These are phyloP conservation scores for Zoysia japonica DNA, from an alignment of 176 grass and related monocot species.

Conservation along the genomic window DNA sequence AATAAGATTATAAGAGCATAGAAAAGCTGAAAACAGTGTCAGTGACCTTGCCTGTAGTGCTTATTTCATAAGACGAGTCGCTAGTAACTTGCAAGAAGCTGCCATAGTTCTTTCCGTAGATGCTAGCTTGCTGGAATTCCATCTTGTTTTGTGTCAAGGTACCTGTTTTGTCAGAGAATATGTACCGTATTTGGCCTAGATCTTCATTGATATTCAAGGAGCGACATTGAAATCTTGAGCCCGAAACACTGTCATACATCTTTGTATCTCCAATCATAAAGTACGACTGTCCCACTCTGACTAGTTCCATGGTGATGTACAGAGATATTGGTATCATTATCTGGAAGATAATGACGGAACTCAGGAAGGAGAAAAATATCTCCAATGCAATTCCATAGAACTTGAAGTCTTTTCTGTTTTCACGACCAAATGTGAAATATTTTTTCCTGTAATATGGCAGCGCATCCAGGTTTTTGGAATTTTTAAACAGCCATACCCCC, in stretches of 20 bases:
- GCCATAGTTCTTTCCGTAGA: slow-evolving; percentile 92
- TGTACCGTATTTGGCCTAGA: slow-evolving; percentile 90
- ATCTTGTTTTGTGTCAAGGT: slow-evolving; percentile 98
- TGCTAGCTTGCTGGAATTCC: slow-evolving; percentile 89
- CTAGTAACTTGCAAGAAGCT: slow-evolving; percentile 60
- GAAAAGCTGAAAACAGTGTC: slow-evolving; percentile 18
- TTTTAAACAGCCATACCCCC: slow-evolving; percentile 88
- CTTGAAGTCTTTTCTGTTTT: slow-evolving; percentile 88
- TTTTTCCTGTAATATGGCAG: slow-evolving; percentile 95
- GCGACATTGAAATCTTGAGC: slow-evolving; percentile 96
- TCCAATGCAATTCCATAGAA: slow-evolving; percentile 92
- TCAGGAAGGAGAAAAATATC: slow-evolving; percentile 99
- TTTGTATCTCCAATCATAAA: slow-evolving; percentile 96
- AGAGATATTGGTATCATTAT: slow-evolving; percentile 99
- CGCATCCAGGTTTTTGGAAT: slow-evolving; percentile 76
- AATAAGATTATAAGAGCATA: not conserved
- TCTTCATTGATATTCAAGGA: slow-evolving; percentile 99
- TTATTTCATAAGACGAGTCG: slow-evolving; percentile 64
- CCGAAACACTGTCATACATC: slow-evolving; percentile 90
- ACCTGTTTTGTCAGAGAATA: slow-evolving; percentile 99
- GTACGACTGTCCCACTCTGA: slow-evolving; percentile 91
- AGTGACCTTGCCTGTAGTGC: slow-evolving; percentile 72
- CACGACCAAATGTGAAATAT: slow-evolving; percentile 70
- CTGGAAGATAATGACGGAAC: slow-evolving; percentile 99
- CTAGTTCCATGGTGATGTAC: slow-evolving; percentile 99